Evolutionary conservation across 2,329 filamentous ascomycete species (phyloP), one percentile per base, ranked within the genome.

Genomic region (Penicillium sp.): DNA sequence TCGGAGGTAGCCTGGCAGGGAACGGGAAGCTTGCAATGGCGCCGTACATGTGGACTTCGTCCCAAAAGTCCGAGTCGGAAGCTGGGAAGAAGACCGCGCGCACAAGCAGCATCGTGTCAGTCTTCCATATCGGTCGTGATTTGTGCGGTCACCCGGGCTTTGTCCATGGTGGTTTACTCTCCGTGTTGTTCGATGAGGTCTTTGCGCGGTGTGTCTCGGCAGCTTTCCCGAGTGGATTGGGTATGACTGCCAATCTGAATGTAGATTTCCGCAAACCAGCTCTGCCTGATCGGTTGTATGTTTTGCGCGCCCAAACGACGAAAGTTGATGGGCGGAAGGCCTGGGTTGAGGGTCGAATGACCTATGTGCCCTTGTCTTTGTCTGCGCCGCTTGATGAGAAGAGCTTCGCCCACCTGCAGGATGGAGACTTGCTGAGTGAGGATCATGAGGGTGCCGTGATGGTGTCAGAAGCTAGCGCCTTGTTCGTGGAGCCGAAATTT

Each of bases 1-100:
- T 90, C 0, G 88, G 80, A 25, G 87, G 88, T 4, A 85, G 85
- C 24, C 75, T 97, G 12, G 65, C 84, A 33, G 90, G 89, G 0
- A 76, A 82, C 0, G 82, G 82, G 25, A 85, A 82, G 66, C 80
- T 97, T 53, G 80, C 81, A 1, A 84, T 94, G 0, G 88, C 90
- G 3, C 89, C 90, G 1, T 78, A 90, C 34, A 62, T 66, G 54
- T 67, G 61, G 58, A 55, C 56, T 6, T 55, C 61, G 0, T 55
- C 49, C 1, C 24, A 44, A 8, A 49, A 50, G 32, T 18, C 18
- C 27, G 47, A 50, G 32, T 25, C 11, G 13, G 43, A n/a, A 9
- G 6, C 33, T n/a, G 12, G 46, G 8, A 48, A 32, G 5, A 42
- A 8, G 5, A 43, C 32, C 9, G 24, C 39, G 3, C 43, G 40